Base-by-base conservation (phyloP, 345 rosid genomes). In the Camelina laxa region DNA sequence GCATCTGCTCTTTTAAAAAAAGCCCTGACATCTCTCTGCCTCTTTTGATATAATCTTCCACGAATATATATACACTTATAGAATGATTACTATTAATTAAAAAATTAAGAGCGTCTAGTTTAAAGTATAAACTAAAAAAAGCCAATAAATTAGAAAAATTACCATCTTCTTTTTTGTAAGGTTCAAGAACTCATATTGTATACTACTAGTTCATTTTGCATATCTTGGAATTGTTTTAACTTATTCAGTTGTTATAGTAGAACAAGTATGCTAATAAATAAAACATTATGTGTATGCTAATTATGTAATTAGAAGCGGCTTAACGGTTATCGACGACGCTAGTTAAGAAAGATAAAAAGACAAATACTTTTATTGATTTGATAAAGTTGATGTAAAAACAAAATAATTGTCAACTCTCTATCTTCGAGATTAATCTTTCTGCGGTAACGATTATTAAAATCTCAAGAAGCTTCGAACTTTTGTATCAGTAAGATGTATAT, bases 391-490 rank as follows among this genome's bases (percentile, higher is more conserved):
- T 49, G 69, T 75, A 50, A 47, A 56, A 62, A 54, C 19, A 70
- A 70, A 58, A 64, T 48, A 65, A 69, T 19, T 30, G 57, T 33
- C 20, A 66, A 66, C 53, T 42, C 69, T 71, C 73, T 22, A 67
- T 5, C 22, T 60, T 66, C 70, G 63, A 72, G 73, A 60, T 72
- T 31, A 50, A 44, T 31, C 48, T 64, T 60, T 80, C 20, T 33
- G 31, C 59, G 51, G 41, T 16, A 60, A 16, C 10, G 30, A 58
- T 38, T 59, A 48, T 27, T 49, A 20, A 75, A 67, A 50, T 59
- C 59, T 66, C n/a, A 69, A 51, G 87, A 85, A 85, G 82, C 78
- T 81, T 82, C 86, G 66, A 84, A 82, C 45, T 51, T 75, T 50
- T 68, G 82, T 70, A 82, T 66, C 76, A 38, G 9, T 10, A 27